These are phyloP conservation scores for Linderina pennispora DNA, from an alignment of 192 early-diverging fungal species.

Conservation along the genomic window DNA sequence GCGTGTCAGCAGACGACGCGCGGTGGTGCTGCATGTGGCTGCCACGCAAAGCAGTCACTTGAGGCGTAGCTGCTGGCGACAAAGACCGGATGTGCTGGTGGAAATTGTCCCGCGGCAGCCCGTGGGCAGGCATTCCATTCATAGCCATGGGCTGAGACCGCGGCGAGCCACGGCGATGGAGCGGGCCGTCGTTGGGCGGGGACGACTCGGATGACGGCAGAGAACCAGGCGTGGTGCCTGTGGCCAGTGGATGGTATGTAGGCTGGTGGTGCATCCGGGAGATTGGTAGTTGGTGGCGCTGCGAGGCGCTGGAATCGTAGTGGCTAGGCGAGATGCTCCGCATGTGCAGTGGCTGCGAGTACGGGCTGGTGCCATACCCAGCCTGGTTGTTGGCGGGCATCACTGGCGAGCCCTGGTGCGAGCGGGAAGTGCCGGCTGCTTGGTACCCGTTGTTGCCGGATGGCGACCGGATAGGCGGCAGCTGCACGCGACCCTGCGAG, in stretches of 20 bases:
- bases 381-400: background rate
- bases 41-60: constrained; percentile 3
- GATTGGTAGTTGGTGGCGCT: no score
- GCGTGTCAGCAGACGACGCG: background rate
- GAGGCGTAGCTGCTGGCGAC: background rate
- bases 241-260: background rate
- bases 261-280: no score
- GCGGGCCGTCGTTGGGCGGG: background rate
- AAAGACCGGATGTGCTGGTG: no score
- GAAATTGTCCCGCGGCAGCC: no score
- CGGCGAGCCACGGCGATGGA: no score
- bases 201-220: background rate
- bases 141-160: no score
- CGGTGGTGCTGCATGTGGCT: constrained; percentile 1
- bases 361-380: background rate
- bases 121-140: no score
- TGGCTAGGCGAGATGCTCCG: no score
- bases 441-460: no score
- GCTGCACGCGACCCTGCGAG: constrained; percentile 24
- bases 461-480: constrained; percentile 27
- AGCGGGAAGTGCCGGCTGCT: background rate
- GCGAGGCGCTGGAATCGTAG: background rate
- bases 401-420: background rate
- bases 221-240: background rate
- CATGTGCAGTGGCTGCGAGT: background rate